A percentile compares a stretch with the other conserved stretches of the same genome.
These are phyloP conservation scores for Erythrobasidium yunnanense DNA, from an alignment of 768 basidiomycete genomes.

Conservation along the genomic window DNA sequence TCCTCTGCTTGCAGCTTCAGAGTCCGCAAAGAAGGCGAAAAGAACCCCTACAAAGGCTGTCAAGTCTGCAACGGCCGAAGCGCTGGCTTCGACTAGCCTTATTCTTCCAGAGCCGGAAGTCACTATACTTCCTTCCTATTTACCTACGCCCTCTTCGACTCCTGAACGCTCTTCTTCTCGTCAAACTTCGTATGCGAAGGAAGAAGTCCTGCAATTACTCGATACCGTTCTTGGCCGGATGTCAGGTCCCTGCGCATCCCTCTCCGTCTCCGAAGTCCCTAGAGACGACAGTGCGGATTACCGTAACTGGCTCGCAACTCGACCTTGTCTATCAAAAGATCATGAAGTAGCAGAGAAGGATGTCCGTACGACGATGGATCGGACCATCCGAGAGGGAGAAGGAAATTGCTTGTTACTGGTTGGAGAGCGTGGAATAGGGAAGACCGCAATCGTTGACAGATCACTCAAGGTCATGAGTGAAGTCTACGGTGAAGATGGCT, in stretches of 20 bases:
- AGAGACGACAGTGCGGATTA: neutral
- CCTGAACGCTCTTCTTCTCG: neutral
- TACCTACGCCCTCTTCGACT: constrained; percentile 2
- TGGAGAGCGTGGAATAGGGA: constrained; percentile 36
- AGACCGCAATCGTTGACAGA: constrained; percentile 35
- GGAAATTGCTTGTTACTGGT: constrained; percentile 37
- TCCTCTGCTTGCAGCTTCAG: neutral
- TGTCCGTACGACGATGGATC: constrained; percentile 30
- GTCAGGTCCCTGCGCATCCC: neutral
- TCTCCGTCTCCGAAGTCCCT: neutral
- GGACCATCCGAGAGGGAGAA: constrained; percentile 34
- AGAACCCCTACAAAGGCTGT: constrained; percentile 16
- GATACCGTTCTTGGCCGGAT: neutral
- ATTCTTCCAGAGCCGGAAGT: neutral
- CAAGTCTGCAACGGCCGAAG: neutral
- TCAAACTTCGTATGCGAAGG: neutral
- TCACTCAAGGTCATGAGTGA: constrained; percentile 26
- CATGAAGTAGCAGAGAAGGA: constrained; percentile 33
- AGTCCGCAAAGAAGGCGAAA: neutral
- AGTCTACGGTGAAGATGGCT: constrained; percentile 25
- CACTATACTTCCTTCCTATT: neutral
- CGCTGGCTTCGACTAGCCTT: neutral
- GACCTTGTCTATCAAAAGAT: neutral
- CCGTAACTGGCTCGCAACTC: constrained; percentile 5
- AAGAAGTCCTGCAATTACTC: neutral